Evolutionary conservation across 352 stramenopile species (phyloP).

Genomic region (Blastocystis sp.): DNA sequence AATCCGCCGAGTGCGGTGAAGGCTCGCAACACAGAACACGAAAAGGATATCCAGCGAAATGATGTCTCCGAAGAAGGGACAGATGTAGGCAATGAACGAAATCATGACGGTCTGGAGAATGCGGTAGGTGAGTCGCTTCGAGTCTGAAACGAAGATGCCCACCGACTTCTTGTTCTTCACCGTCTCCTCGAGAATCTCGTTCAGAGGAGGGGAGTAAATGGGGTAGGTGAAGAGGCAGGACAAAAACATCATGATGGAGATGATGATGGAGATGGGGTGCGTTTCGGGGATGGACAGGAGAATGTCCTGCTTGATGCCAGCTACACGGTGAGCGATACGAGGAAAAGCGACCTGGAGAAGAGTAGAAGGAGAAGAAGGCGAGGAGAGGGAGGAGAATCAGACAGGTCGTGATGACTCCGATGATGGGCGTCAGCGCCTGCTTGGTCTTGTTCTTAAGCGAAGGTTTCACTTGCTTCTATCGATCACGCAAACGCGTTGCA

Average conservation of each 20-base stretch:
- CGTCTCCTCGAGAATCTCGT: conserved; percentile 64
- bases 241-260: conserved; percentile 70
- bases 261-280: conserved; percentile 29
- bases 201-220: conserved; percentile 61
- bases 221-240: conserved; percentile 68
- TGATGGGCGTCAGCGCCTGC: not conserved
- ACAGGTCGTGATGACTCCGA: conserved; percentile 34
- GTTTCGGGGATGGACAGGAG: conserved; percentile 39
- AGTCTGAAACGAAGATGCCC: conserved; percentile 45
- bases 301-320: conserved; percentile 47
- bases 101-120: conserved; percentile 50
- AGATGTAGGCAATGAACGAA: conserved; percentile 49
- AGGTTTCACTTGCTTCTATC: conserved; percentile 64
- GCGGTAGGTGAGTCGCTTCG: conserved; percentile 40
- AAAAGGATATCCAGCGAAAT: conserved; percentile 68
- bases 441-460: conserved; percentile 17
- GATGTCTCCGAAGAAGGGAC: conserved; percentile 69
- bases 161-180: conserved; percentile 44
- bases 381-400: conserved; percentile 36
- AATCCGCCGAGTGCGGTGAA: conserved; percentile 59
- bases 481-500: not conserved
- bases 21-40: not conserved
- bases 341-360: not conserved
- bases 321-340: not conserved
- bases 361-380: conserved; percentile 33